Conservation (phyloP, 352 stramenopile species). For the Pythium dissimile region DNA sequence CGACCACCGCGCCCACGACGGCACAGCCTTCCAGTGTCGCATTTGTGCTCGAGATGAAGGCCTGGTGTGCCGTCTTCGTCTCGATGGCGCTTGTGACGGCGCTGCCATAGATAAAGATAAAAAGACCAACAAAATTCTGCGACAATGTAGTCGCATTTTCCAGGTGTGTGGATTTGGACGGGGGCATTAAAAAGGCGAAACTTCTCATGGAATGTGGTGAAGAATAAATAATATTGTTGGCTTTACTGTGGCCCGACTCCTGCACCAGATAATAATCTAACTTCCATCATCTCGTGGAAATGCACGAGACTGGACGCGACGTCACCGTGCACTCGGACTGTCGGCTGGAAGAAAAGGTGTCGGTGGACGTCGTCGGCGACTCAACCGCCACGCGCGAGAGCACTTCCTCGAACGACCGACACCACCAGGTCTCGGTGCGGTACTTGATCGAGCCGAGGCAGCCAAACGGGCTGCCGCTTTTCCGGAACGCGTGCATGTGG, state of each 20-base stretch:
- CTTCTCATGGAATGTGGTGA: too few relatives aligned
- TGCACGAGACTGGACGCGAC: background rate
- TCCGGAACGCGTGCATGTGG: slow-evolving; percentile 85
- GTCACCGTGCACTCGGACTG: background rate
- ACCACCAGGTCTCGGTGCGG: slow-evolving; percentile 85
- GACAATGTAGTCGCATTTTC: too few relatives aligned
- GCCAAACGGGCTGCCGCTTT: slow-evolving; percentile 48
- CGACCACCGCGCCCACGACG: background rate
- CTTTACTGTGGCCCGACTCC: too few relatives aligned
- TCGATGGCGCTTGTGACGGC: background rate
- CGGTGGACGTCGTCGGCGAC: background rate
- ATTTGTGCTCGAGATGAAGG: background rate
- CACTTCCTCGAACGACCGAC: slow-evolving; percentile 74
- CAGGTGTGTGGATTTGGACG: too few relatives aligned
- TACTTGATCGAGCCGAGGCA: slow-evolving; percentile 81
- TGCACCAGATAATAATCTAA: too few relatives aligned
- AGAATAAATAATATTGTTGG: too few relatives aligned
- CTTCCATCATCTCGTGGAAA: slow-evolving; percentile 6
- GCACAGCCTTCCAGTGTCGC: background rate
- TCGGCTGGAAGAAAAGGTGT: background rate
- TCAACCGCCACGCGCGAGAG: slow-evolving; percentile 31
- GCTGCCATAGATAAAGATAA: background rate
- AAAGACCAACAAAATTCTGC: background rate
- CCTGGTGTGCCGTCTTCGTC: background rate
- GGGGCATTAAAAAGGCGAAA: too few relatives aligned